Base-by-base conservation (phyloP, 257 asterid species). In the Mitragyna speciosa region DNA sequence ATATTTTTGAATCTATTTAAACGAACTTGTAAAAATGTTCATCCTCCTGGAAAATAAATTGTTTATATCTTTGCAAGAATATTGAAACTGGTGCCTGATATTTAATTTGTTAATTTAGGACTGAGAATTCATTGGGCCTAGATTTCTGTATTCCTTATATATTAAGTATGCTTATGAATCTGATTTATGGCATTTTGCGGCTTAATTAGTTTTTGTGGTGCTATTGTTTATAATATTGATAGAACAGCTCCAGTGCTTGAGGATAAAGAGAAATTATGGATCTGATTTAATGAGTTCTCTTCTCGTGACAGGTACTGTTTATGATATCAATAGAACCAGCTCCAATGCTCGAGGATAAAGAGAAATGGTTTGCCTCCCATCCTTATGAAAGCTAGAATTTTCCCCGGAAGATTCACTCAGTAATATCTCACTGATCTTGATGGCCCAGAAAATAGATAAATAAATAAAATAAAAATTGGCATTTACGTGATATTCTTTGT, bases 281-380 rank as follows among this genome's bases (percentile, higher is more conserved):
- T 36, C 64, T n/a, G 77, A 79, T 83, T 82, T 83, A 71, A 83
- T 80, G 78, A 79, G 20, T 82, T 78, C 73, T 84, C 82, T 80
- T 77, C 73, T 88, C 83, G 82, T 88, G 85, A 69, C 81, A 95
- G 99, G 99, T 95, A 71, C 86, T 95, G 85, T 95, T 95, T 84
- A 95, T 93, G 99, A 95, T 93, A 82, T 93, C 98, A 73, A 91
- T 82, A 68, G 99, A 95, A 85, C 98, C 99, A 75, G 98, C 99
- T 85, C 99, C 99, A 71, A 95, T 93, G 99, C 99, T 95, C 22
- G 98, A 93, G 87, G 99, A 95, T 84, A 95, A 94, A 87, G 98
- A 95, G 83, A 95, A 93, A 87, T 95, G 99, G 99, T 93, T 78
- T 78, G 91, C 78, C 87, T 79, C 86, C 75, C 54, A 84, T 59